These are phyloP conservation scores for Flaveria ramosissima DNA, from an alignment of 129 eudicot species.

Conservation along the genomic window DNA sequence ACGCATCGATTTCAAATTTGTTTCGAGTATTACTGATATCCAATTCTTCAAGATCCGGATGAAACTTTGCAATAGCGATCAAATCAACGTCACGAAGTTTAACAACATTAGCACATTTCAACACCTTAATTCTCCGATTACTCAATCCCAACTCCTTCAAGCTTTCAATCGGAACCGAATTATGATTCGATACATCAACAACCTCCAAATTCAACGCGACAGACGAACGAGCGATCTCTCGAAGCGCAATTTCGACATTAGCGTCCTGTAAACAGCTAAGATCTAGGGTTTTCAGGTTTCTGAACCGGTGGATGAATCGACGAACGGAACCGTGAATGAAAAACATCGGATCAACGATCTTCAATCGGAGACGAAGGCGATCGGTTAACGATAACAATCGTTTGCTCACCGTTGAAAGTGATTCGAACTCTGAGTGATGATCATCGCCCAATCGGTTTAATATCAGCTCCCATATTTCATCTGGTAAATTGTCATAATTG, in stretches of 20 bases:
- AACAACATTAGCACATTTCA: slow-evolving; percentile 41
- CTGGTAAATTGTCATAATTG: slow-evolving; percentile 40
- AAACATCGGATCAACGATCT: slow-evolving; percentile 35
- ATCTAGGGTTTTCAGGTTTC: slow-evolving; percentile 47
- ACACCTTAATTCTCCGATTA: slow-evolving; percentile 46
- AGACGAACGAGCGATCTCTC: slow-evolving; percentile 31
- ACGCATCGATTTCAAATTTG: slow-evolving; percentile 9
- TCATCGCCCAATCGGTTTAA: slow-evolving; percentile 30
- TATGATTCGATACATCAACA: slow-evolving; percentile 46
- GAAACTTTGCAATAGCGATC: slow-evolving; percentile 29
- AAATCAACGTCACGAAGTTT: slow-evolving; percentile 49
- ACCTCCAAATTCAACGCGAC: slow-evolving; percentile 31
- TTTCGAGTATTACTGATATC: slow-evolving; percentile 57
- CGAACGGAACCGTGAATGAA: slow-evolving; percentile 43
- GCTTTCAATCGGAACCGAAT: slow-evolving; percentile 32
- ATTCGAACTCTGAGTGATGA: slow-evolving; percentile 47
- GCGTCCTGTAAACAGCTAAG: slow-evolving; percentile 22
- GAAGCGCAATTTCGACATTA: slow-evolving; percentile 29
- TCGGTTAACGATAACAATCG: slow-evolving; percentile 47
- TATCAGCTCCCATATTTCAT: slow-evolving; percentile 52
- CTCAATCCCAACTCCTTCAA: slow-evolving; percentile 37
- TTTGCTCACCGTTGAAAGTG: slow-evolving; percentile 47
- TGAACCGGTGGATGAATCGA: slow-evolving; percentile 40
- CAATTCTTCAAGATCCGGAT: slow-evolving; percentile 52
- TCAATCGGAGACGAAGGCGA: slow-evolving; percentile 38